Conservation (phyloP, 305 asterid species). For the Caryopteris hybrid region DNA sequence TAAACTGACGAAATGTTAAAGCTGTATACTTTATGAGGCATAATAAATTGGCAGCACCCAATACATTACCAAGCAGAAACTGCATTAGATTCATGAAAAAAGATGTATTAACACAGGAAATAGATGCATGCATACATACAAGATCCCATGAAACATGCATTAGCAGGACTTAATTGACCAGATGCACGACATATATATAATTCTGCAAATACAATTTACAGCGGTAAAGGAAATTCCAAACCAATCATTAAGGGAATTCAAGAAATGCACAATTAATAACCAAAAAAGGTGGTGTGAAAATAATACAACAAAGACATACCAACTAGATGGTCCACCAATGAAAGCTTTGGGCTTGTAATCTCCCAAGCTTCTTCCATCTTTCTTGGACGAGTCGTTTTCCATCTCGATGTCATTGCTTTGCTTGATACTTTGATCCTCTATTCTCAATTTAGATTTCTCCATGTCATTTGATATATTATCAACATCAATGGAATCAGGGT, state of each 20-base stretch:
- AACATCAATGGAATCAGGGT: constrained; percentile 45
- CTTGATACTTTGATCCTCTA: constrained; percentile 31
- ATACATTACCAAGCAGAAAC: neutral
- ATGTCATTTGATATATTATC: constrained; percentile 32
- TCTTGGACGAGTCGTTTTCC: constrained; percentile 34
- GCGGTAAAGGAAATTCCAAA: neutral
- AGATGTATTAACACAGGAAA: too few relatives aligned
- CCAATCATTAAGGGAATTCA: neutral
- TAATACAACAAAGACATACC: constrained; percentile 40
- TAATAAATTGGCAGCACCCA: neutral
- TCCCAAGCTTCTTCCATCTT: constrained; percentile 36
- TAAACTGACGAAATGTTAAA: neutral
- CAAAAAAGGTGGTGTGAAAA: neutral
- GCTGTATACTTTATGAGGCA: neutral
- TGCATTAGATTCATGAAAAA: too few relatives aligned
- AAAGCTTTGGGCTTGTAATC: constrained; percentile 33
- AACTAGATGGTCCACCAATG: constrained; percentile 69
- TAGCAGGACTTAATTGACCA: neutral
- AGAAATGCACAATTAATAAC: constrained; percentile 3
- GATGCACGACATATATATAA: too few relatives aligned
- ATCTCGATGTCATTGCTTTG: constrained; percentile 48
- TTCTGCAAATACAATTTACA: too few relatives aligned
- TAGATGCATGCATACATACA: too few relatives aligned
- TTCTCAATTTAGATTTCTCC: constrained; percentile 34
- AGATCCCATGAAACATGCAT: neutral